Base-by-base conservation (phyloP, 2,329 filamentous ascomycete species). In the Cylindrodendrum hubeiense region DNA sequence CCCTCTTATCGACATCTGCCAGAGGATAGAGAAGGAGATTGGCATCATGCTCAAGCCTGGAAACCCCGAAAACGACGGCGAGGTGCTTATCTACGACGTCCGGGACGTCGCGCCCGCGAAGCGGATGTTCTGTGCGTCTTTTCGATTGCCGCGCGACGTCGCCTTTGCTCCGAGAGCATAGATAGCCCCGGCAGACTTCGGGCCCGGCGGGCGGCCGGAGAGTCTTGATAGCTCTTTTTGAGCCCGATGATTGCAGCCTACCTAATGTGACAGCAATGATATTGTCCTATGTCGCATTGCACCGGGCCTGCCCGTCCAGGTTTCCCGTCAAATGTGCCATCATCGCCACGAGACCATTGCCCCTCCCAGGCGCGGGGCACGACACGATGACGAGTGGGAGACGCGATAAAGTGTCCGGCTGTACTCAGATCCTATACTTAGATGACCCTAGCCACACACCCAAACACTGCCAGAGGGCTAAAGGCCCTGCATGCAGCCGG, bases 61-160 rank as follows among this genome's bases (percentile, higher is more conserved):
- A 13, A 82, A 88, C 62, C 79, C 80, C 26, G 82, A 84, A 58
- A 77, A 78, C 28, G 80, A 84, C 51, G 81, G 83, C 6, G 80
- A 88, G 71, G 81, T 88, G 39, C 82, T 82, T 0, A 87, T 94
- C 67, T 81, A 89, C 65, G 89, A 92, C 64, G 94, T 98, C 34
- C 87, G 96, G 69, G 90, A 97, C 71, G 96, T 99, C 60, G 93
- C 94, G 63, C 96, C 96, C 5, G 91, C 93, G 75, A 99, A 99
- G 85, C 89, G 92, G 76, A 98, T 98, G 95, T 98, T 95, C 79
- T 98, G 96, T 79, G 95, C 94, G 30, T 97, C 90, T 71, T 98
- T 99, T 81, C 89, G 94, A 67, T 77, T 99, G 65, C 96, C 96
- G 2, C 81, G 84, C 34, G 90, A 93, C 73, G 93, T 98, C 6